These are phyloP conservation scores for Trichoderma sp. DNA, from an alignment of 2,329 filamentous ascomycete species.

Conservation along the genomic window DNA sequence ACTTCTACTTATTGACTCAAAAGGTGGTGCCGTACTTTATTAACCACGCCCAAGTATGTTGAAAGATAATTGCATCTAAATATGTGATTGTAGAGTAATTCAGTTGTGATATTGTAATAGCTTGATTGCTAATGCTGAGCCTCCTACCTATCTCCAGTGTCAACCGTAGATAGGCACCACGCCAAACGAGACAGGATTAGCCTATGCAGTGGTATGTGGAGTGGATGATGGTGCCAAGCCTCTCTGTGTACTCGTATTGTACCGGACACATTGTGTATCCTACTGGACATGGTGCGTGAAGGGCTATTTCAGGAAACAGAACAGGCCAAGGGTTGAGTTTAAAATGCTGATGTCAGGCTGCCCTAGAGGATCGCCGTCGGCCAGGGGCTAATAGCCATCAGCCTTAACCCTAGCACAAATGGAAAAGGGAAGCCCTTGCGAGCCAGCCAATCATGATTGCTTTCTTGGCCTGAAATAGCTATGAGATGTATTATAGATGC, in stretches of 20 bases:
- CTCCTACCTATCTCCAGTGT: too few species aligned
- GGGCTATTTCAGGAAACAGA: background rate
- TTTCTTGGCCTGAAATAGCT: background rate
- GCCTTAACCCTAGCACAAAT: background rate
- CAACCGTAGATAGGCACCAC: too few species aligned
- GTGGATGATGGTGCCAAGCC: too few species aligned
- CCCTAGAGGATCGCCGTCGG: background rate
- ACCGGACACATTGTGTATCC: too few species aligned
- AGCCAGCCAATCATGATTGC: background rate
- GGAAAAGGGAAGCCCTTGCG: background rate
- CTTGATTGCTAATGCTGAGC: too few species aligned
- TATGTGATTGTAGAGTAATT: too few species aligned
- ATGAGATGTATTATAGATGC: background rate
- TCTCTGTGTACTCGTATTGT: too few species aligned
- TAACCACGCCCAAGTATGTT: background rate
- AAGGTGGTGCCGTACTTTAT: too few species aligned
- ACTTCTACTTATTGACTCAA: too few species aligned
- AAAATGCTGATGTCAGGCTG: background rate
- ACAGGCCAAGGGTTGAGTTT: background rate
- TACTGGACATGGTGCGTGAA: background rate
- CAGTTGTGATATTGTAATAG: too few species aligned
- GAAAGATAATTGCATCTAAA: background rate
- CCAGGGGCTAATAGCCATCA: background rate
- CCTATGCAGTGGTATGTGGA: too few species aligned
- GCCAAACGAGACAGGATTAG: too few species aligned